These are phyloP conservation scores for Priceomyces castillae DNA, from an alignment of 805 yeast genomes.

Conservation along the genomic window DNA sequence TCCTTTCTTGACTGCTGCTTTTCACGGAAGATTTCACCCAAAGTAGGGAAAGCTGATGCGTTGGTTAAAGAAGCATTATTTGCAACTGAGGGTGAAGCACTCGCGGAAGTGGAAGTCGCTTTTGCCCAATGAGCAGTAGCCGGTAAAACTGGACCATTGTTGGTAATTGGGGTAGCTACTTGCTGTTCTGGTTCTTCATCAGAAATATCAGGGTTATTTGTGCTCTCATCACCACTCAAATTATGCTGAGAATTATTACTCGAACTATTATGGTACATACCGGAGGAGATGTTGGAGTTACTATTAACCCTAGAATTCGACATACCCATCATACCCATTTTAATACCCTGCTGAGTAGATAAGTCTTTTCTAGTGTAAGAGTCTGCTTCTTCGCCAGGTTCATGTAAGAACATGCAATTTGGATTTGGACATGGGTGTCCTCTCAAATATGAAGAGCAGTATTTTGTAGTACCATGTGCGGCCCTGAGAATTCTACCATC, in stretches of 20 bases:
- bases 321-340: slow-evolving; percentile 48
- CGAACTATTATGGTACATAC: slow-evolving; percentile 20
- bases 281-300: slow-evolving; percentile 16
- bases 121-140: slow-evolving; percentile 68
- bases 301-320: slow-evolving; percentile 14
- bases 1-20: slow-evolving; percentile 29
- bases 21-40: slow-evolving; percentile 46
- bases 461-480: slow-evolving; percentile 97
- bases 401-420: slow-evolving; percentile 97
- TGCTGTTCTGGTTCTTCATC: slow-evolving; percentile 16
- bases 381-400: slow-evolving; percentile 99
- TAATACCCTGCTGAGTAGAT: slow-evolving; percentile 69
- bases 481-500: slow-evolving; percentile 91
- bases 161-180: slow-evolving; percentile 8
- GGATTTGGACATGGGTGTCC: slow-evolving; percentile 98
- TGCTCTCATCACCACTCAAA: slow-evolving; percentile 17
- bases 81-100: slow-evolving; percentile 38
- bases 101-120: slow-evolving; percentile 21
- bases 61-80: slow-evolving; percentile 40
- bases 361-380: slow-evolving; percentile 88
- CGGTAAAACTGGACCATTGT: slow-evolving; percentile 55
- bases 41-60: slow-evolving; percentile 57
- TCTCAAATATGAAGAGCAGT: slow-evolving; percentile 92
- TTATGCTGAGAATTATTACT: slow-evolving; percentile 16
- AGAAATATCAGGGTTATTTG: slow-evolving; percentile 5